Evolutionary conservation across 257 asterid species (phyloP).

Genomic region (Solanum verrucosum): DNA sequence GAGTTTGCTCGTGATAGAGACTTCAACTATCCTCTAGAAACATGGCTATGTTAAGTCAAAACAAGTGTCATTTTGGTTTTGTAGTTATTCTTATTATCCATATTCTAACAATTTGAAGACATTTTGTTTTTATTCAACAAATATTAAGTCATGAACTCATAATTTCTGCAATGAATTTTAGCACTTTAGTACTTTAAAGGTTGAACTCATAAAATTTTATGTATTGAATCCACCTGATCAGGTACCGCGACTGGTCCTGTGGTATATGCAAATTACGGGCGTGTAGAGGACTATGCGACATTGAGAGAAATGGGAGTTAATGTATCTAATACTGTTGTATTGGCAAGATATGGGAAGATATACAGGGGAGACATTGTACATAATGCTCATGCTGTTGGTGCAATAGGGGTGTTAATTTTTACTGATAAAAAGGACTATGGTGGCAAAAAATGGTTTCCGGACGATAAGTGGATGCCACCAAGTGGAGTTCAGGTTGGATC

Average conservation of each 20-base stretch:
- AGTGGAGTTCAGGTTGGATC: slow-evolving; percentile 87
- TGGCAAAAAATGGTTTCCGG: slow-evolving; percentile 80
- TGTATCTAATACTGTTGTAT: slow-evolving; percentile 44
- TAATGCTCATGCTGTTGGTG: slow-evolving; percentile 63
- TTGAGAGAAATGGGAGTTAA: slow-evolving; percentile 53
- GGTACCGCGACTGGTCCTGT: slow-evolving; percentile 47
- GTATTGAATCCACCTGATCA: not conserved
- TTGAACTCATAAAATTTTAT: not conserved
- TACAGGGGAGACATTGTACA: slow-evolving; percentile 76
- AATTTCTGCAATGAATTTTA: not conserved
- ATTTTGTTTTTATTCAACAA: not conserved
- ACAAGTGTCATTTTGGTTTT: not conserved
- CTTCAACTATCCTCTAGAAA: not conserved
- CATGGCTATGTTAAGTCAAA: not conserved
- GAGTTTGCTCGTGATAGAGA: not conserved
- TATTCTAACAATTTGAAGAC: not conserved
- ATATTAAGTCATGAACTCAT: not conserved
- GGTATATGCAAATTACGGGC: slow-evolving; percentile 69
- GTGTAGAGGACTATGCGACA: slow-evolving; percentile 42
- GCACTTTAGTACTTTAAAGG: not conserved
- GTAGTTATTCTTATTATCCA: not conserved
- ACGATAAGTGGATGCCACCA: slow-evolving; percentile 83
- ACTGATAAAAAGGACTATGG: slow-evolving; percentile 81
- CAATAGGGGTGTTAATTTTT: slow-evolving; percentile 48
- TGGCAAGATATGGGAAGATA: slow-evolving; percentile 68